These are phyloP conservation scores for Hypoxylon lenormandii DNA, from an alignment of 495 filamentous ascomycete species.

Conservation along the genomic window DNA sequence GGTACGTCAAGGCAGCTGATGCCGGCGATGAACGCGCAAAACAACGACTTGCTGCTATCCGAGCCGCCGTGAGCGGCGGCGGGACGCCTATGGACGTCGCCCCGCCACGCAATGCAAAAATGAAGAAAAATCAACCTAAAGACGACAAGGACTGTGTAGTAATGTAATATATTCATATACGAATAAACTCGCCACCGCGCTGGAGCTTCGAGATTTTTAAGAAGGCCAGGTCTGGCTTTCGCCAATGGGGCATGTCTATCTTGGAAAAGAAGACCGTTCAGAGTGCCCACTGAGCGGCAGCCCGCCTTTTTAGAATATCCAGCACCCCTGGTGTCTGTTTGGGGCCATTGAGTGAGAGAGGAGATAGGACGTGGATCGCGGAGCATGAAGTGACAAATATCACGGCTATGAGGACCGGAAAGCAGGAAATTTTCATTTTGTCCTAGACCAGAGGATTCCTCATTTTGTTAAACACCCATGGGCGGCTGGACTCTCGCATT, in stretches of 20 bases:
- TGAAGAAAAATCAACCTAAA: constrained; percentile 61
- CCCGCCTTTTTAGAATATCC: constrained; percentile 39
- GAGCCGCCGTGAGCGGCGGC: constrained; percentile 84
- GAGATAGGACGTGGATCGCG: neutral
- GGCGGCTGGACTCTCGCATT: constrained; percentile 39
- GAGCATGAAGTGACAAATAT: constrained; percentile 15
- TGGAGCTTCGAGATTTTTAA: neutral
- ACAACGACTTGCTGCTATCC: constrained; percentile 84
- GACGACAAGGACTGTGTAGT: constrained; percentile 70
- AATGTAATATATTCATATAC: constrained; percentile 61
- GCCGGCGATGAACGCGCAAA: constrained; percentile 90
- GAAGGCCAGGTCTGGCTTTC: neutral
- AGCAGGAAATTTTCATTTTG: constrained; percentile 37
- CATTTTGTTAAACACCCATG: constrained; percentile 22
- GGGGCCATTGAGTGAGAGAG: constrained; percentile 11
- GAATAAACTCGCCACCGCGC: constrained; percentile 9
- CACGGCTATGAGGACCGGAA: constrained; percentile 15
- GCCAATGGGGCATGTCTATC: constrained; percentile 21
- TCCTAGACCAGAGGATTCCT: constrained; percentile 36
- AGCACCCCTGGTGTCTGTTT: constrained; percentile 9
- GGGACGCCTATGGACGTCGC: constrained; percentile 67
- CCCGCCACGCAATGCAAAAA: constrained; percentile 61
- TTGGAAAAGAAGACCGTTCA: constrained; percentile 33
- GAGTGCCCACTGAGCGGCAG: constrained; percentile 19
- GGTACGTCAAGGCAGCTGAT: constrained; percentile 97